Evolutionary conservation across 176 grass and related monocot genomes (phyloP), one percentile per base, ranked within the genome.

Genomic region (Thinopyrum elongatum): DNA sequence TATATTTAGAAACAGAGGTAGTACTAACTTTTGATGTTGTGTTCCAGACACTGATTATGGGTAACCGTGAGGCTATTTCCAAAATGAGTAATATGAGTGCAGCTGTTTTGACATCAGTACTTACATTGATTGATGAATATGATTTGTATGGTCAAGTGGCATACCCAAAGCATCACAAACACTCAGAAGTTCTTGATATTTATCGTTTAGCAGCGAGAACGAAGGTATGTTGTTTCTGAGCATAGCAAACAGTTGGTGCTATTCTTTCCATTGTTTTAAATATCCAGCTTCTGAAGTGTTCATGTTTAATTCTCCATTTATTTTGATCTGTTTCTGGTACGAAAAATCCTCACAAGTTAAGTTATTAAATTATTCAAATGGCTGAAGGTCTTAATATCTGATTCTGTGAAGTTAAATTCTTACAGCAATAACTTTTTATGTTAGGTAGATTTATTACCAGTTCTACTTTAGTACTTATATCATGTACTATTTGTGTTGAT

Each of bases 121-220:
- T 95, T 78, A 95, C 91, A 51, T 87, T 95, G 76, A 93, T 93
- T 78, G 94, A 95, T 86, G 91, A 93, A 35, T 93, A 95, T 78
- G 94, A 95, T 77, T 44, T 95, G 10, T 95, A 93, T 85, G 94
- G 94, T 75, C 91, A 93, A 95, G 91, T 95, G 71, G 94, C 94
- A 87, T 95, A 95, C 82, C 94, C 94, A 35, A 95, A 95, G 60
- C 86, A 85, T 90, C 94, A 93, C 81, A 95, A 93, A 84, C 88
- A 95, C 30, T 93, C 81, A 8, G 94, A 95, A 90, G 86, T 95
- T 91, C 88, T 89, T 85, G 88, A 95, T 58, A 93, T 95, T 83
- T 95, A 95, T 78, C 86, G 84, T 65, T 95, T 95, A 46, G 94
- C 94, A 80, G 88, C 89, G 10, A 91, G 91, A 62, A 95, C 94